Evolutionary conservation across 139 green algal species (phyloP).

Genomic region (Chlorella vulgaris): DNA sequence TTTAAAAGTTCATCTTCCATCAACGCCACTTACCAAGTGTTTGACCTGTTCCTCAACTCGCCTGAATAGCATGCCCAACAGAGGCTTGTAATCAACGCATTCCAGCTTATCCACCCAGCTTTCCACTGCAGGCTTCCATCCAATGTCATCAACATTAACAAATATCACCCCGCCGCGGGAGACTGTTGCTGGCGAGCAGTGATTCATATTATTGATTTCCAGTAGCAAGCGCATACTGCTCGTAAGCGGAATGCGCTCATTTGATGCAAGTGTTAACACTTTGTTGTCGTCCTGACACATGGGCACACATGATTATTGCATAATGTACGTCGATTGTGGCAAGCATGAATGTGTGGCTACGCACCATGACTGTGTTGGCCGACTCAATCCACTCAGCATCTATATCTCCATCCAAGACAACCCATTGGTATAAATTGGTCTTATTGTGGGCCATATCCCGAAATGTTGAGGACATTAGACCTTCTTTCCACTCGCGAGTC

Average conservation of each 20-base stretch:
- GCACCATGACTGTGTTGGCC: conserved; percentile 93
- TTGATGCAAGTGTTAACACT: conserved; percentile 92
- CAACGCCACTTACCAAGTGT: no score
- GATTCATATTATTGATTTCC: conserved; percentile 81
- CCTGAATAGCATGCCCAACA: conserved; percentile 86
- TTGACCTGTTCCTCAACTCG: not conserved
- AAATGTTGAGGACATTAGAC: conserved; percentile 71
- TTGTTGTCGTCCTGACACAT: conserved; percentile 83
- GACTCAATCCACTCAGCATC: conserved; percentile 87
- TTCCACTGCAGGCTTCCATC: conserved; percentile 79
- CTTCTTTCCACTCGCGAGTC: conserved; percentile 95
- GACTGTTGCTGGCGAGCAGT: conserved; percentile 92
- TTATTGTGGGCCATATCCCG: conserved; percentile 72
- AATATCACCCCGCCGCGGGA: conserved; percentile 93
- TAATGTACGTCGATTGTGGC: not conserved
- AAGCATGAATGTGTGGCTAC: not conserved
- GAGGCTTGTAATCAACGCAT: conserved; percentile 70
- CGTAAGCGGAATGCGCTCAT: conserved; percentile 92
- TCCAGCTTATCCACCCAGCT: conserved; percentile 59
- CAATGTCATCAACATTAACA: conserved; percentile 87
- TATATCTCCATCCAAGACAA: conserved; percentile 96
- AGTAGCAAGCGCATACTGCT: conserved; percentile 89
- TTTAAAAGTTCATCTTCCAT: no score
- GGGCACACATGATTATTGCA: not conserved
- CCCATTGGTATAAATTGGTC: conserved; percentile 92